Conservation (phyloP, 495 filamentous ascomycete genomes). For the Neurospora pannonica region DNA sequence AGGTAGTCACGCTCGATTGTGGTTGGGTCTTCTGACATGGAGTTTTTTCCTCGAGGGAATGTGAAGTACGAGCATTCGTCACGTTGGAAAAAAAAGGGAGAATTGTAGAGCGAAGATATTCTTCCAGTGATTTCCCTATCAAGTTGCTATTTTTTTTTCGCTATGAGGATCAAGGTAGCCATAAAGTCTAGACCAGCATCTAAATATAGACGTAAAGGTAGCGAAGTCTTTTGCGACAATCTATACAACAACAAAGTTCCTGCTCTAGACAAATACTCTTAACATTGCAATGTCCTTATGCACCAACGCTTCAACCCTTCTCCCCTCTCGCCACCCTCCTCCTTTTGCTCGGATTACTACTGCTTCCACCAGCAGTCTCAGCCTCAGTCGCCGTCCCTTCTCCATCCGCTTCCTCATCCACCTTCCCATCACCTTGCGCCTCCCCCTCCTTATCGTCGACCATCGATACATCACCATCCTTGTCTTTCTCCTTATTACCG, state of each 20-base stretch:
- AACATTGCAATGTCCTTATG: background rate
- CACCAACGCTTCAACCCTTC: background rate
- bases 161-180: background rate
- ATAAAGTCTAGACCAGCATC: background rate
- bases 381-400: conserved; percentile 10
- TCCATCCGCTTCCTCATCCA: conserved; percentile 2
- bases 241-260: background rate
- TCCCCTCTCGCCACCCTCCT: conserved; percentile 6
- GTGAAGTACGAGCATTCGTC: background rate
- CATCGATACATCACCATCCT: background rate
- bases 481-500: background rate
- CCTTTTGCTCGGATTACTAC: conserved; percentile 3
- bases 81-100: background rate
- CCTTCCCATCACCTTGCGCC: conserved; percentile 2
- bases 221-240: background rate
- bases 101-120: background rate
- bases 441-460: conserved; percentile 5
- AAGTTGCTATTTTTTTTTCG: background rate
- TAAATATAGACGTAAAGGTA: background rate
- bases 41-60: no score
- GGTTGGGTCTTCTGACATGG: no score
- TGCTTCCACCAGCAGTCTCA: conserved; percentile 2
- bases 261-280: background rate
- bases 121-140: background rate
- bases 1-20: no score